Evolutionary conservation across 2,329 filamentous ascomycete genomes (phyloP), one percentile per base, ranked within the genome.

Genomic region (Neofusicoccum cordaticola): DNA sequence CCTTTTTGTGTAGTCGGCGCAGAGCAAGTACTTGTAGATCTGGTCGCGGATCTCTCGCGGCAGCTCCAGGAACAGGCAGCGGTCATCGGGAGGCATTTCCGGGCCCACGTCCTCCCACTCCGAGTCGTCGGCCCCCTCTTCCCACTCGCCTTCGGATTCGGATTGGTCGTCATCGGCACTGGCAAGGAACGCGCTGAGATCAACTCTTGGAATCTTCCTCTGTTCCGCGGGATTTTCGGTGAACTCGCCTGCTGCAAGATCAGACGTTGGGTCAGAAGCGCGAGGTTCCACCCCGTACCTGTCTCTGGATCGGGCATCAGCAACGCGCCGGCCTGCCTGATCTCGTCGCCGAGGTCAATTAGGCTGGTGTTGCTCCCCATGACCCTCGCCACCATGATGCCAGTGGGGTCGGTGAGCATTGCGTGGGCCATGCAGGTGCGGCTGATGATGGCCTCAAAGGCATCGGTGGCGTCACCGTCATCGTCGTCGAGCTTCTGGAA

Each of bases 291-390:
- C 15, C 7, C 13, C 2, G 7, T 35, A 58, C 57, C 15, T 22
- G 57, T 61, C 17, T 39, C 19, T 8, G 44, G 42, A 27, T 61
- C 57, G 3, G 57, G 57, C 57, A 61, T 61, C 27, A 61, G 31
- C 4, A 50, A 27, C 12, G 57, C 42, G 11, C 44, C 44, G 3
- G 17, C 11, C 19, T 22, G 15, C n/a, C 35, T 12, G n/a, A 61
- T 50, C 4, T 39, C 42, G 19, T 48, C 57, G 11, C 57, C 57
- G 4, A 61, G 44, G 19, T 61, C 57, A n/a, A 61, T 47, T n/a
- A 44, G 41, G 15, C 17, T 22, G 44, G 12, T 50, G 7, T 31
- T 39, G n/a, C 12, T 35, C 9, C 57, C 57, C 42, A 50, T 50
- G 57, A 61, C 19, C 2, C 31, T 48, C 2, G 44, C 8, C 9